phyloP scores from a whole-genome alignment of 148 eudicot genomes.

The Amaranthus cruentus region DNA sequence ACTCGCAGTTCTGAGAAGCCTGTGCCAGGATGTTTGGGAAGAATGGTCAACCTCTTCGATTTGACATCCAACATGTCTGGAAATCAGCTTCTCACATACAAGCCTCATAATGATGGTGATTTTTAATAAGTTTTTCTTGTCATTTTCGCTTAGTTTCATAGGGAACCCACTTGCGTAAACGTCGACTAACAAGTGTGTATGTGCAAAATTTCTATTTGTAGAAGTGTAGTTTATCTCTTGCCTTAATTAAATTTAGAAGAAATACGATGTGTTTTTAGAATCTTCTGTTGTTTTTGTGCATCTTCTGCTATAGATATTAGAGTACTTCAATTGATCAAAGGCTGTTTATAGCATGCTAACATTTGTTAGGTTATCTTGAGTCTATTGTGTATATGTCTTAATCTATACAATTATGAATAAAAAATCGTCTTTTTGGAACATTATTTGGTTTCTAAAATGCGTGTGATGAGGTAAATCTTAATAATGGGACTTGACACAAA shows the following conservation, averaged over 20 bases:
- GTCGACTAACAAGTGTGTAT: not conserved
- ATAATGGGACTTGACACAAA: no score
- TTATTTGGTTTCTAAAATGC: not conserved
- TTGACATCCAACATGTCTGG: constrained; percentile 48
- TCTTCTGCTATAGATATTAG: not conserved
- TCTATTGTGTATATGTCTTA: not conserved
- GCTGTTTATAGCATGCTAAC: not conserved
- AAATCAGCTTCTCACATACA: constrained; percentile 69
- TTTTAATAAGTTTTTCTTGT: not conserved
- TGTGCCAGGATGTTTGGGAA: constrained; percentile 76
- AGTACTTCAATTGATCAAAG: not conserved
- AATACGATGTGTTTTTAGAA: no score
- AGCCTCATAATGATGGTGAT: constrained; percentile 71
- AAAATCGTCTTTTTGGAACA: not conserved
- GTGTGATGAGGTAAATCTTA: not conserved
- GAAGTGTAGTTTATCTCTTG: not conserved
- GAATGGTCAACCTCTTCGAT: constrained; percentile 86
- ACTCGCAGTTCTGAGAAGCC: constrained; percentile 38
- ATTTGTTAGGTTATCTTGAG: not conserved
- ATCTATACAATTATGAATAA: not conserved
- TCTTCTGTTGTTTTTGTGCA: no score
- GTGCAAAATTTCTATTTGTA: no score
- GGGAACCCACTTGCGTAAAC: not conserved
- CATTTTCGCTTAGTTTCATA: not conserved
- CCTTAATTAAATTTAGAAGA: not conserved